Percentiles rank a stretch among this genome's conserved stretches.
These are phyloP conservation scores for Aspergillus mulundensis DNA, from an alignment of 495 filamentous ascomycete species.

Conservation along the genomic window DNA sequence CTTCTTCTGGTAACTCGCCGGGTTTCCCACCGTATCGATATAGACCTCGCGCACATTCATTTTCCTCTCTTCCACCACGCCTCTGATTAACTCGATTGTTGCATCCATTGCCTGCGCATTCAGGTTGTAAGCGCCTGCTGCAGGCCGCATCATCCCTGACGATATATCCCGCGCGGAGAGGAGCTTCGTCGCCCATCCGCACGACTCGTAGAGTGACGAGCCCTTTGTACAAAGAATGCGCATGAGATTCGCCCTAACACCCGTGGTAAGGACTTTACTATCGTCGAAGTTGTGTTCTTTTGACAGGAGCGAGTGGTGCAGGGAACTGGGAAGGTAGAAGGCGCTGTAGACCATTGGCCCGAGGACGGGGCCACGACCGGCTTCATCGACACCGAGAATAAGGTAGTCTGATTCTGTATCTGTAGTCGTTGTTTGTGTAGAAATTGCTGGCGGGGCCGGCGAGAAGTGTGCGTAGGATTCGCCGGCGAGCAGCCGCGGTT, in stretches of 20 bases:
- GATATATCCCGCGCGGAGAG: slow-evolving; percentile 84
- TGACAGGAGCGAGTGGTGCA: slow-evolving; percentile 69
- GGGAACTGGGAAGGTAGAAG: slow-evolving; percentile 70
- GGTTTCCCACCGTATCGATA: slow-evolving; percentile 89
- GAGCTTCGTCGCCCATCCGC: slow-evolving; percentile 76
- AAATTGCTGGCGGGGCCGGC: slow-evolving; percentile 52
- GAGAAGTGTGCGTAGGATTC: slow-evolving; percentile 84
- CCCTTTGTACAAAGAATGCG: slow-evolving; percentile 60
- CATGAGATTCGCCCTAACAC: slow-evolving; percentile 72
- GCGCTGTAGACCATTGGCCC: slow-evolving; percentile 97
- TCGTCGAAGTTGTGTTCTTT: slow-evolving; percentile 82
- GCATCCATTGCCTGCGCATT: slow-evolving; percentile 98
- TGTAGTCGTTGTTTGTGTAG: slow-evolving; percentile 17
- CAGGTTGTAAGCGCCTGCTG: slow-evolving; percentile 64
- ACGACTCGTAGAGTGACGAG: slow-evolving; percentile 60
- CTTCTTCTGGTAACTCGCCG: slow-evolving; percentile 75
- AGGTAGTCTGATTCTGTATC: slow-evolving; percentile 23
- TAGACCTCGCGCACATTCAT: slow-evolving; percentile 86
- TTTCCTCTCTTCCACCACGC: slow-evolving; percentile 62
- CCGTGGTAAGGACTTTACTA: slow-evolving; percentile 78
- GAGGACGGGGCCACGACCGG: slow-evolving; percentile 88
- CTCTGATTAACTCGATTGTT: slow-evolving; percentile 77
- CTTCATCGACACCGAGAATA: slow-evolving; percentile 90
- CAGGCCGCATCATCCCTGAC: slow-evolving; percentile 70
- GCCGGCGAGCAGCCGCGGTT: slow-evolving; percentile 58